Base-by-base conservation (phyloP, 805 yeast species). In the Danielia oregonensis region DNA sequence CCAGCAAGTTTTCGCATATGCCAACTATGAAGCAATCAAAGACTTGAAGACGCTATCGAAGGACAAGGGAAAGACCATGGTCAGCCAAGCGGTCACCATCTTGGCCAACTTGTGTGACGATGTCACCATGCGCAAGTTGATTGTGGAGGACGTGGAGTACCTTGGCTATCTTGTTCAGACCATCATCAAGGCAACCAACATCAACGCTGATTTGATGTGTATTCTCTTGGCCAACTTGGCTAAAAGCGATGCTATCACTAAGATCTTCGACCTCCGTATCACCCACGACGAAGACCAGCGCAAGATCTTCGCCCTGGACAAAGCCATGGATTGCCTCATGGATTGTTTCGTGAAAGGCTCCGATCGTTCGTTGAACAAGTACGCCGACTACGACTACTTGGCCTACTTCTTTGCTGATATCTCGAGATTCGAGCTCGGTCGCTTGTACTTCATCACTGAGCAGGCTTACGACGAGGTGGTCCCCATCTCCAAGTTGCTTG, bases 361-460 rank as follows among this genome's bases (percentile, higher is more conserved):
- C 29, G 88, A 83, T 49, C 70, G 86, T 54, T 59, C 76, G 11
- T 67, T 87, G 39, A 87, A 86, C 63, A 74, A 72, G 50, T 72
- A 67, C 48, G 93, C 95, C 2, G 74, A 76, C 47, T 91, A 63
- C 51, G 96, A 89, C 57, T 89, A 86, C 55, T 66, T 93, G 43
- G 74, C 95, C 2, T 87, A 81, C 56, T 86, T 86, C 55, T 89
- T 93, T 60, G 89, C 95, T 10, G 97, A 91, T 54, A 66, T 87
- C 29, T 86, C 97, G 2, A 75, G 96, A 46, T 83, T 81, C 49
- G 62, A 65, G 23, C 59, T 61, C 34, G 91, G 91, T n/a, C 76
- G 96, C 57, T 70, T 74, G 29, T 88, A 87, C 59, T 86, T 88
- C 51, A 74, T 82, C 29, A 73, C 81, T 2, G 69, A 72, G 46